Evolutionary conservation across 352 stramenopile species (phyloP).

Genomic region (Phytopythium cucurbitacearum): DNA sequence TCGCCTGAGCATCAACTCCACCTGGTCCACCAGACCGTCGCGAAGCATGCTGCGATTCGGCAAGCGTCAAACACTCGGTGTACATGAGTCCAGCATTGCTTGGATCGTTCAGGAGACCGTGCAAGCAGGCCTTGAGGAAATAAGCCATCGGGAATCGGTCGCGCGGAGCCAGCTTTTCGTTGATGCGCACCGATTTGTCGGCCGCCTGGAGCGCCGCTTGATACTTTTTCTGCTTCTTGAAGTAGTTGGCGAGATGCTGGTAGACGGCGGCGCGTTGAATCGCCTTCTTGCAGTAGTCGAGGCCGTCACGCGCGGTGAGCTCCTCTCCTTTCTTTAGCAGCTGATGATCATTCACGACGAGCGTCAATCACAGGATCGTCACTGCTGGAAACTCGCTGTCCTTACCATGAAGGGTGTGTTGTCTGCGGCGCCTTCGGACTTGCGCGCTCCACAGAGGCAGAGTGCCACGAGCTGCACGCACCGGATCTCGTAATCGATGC

Average conservation of each 20-base stretch:
- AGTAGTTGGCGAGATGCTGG: slow-evolving; percentile 62
- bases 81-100: slow-evolving; percentile 66
- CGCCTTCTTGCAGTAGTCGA: slow-evolving; percentile 64
- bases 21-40: not conserved
- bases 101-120: slow-evolving; percentile 48
- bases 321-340: slow-evolving; percentile 66
- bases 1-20: slow-evolving; percentile 8
- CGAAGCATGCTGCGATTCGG: slow-evolving; percentile 22
- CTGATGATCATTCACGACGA: slow-evolving; percentile 14
- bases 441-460: slow-evolving; percentile 58
- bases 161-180: slow-evolving; percentile 40
- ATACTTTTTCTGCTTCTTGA: slow-evolving; percentile 77
- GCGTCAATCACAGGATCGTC: not conserved
- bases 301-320: slow-evolving; percentile 43
- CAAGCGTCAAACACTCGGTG: slow-evolving; percentile 41
- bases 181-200: slow-evolving; percentile 56
- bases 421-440: slow-evolving; percentile 29
- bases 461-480: slow-evolving; percentile 69
- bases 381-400: not conserved
- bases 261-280: slow-evolving; percentile 58
- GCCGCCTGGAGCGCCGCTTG: slow-evolving; percentile 54
- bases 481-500: slow-evolving; percentile 72
- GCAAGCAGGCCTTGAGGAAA: slow-evolving; percentile 55
- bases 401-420: slow-evolving; percentile 65
- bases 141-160: slow-evolving; percentile 61